Conservation (phyloP, 352 stramenopile species). For the Pythium scleroteichum region DNA sequence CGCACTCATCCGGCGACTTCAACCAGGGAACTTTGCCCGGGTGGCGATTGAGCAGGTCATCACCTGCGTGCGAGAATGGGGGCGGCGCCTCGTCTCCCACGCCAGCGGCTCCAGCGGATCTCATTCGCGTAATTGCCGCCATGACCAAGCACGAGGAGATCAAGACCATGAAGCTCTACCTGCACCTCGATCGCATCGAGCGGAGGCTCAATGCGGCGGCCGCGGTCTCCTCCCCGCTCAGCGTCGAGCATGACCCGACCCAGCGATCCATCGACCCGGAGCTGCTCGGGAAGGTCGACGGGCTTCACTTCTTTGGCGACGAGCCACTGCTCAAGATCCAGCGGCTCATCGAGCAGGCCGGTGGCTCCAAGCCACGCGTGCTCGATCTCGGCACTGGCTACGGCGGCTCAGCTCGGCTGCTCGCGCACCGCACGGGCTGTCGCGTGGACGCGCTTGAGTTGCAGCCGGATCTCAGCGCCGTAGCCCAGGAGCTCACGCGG, state of each 20-base stretch:
- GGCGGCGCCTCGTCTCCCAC: not conserved
- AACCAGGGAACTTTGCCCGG: not conserved
- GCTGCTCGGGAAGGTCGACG: slow-evolving; percentile 52
- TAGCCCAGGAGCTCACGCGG: slow-evolving; percentile 57
- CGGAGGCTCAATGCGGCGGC: slow-evolving; percentile 43
- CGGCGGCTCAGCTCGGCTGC: slow-evolving; percentile 83
- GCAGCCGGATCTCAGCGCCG: slow-evolving; percentile 68
- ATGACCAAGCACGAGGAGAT: slow-evolving; percentile 56
- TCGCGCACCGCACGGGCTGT: slow-evolving; percentile 70
- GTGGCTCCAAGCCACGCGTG: slow-evolving; percentile 34
- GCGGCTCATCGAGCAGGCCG: slow-evolving; percentile 35
- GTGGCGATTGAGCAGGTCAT: slow-evolving; percentile 3
- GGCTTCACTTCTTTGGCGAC: slow-evolving; percentile 67
- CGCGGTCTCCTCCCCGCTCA: not conserved
- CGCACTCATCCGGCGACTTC: slow-evolving; percentile 27
- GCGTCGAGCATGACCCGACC: slow-evolving; percentile 9
- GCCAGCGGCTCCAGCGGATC: not conserved
- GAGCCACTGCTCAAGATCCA: slow-evolving; percentile 56
- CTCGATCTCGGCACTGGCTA: slow-evolving; percentile 91
- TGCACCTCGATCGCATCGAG: slow-evolving; percentile 77
- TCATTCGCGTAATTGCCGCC: not conserved
- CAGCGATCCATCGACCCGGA: slow-evolving; percentile 41
- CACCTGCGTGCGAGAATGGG: not conserved
- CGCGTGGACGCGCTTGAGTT: slow-evolving; percentile 76
- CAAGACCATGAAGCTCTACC: slow-evolving; percentile 90